phyloP scores from a whole-genome alignment of 495 filamentous ascomycete genomes.

The Schizothecium vesticola region DNA sequence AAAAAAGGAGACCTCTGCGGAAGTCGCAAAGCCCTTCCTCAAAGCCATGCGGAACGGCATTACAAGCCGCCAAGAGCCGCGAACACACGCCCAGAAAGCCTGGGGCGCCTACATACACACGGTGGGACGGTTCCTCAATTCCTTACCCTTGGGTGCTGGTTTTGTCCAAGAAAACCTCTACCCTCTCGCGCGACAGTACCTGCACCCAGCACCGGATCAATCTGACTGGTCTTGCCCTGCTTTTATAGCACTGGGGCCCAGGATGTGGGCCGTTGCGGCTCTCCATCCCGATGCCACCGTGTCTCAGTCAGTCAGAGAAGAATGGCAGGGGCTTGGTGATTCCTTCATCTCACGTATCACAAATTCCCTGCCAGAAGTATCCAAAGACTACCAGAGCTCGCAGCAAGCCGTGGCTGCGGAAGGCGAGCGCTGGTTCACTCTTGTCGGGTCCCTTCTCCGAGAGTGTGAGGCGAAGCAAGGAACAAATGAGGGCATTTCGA shows the following conservation, averaged over 20 bases:
- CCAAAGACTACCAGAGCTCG: constrained; percentile 64
- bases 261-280: constrained; percentile 25
- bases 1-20: constrained; percentile 41
- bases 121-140: constrained; percentile 42
- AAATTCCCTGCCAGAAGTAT: constrained; percentile 69
- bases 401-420: constrained; percentile 59
- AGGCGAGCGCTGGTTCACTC: constrained; percentile 56
- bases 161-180: constrained; percentile 43
- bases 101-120: constrained; percentile 69
- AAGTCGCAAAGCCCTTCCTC: constrained; percentile 51
- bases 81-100: constrained; percentile 56
- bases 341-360: constrained; percentile 57
- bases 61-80: constrained; percentile 64
- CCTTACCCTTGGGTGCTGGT: constrained; percentile 28
- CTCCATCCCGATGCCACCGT: constrained; percentile 22
- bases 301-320: constrained; percentile 10
- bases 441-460: constrained; percentile 44
- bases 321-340: constrained; percentile 52
- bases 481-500: neutral
- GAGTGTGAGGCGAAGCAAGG: neutral
- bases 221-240: constrained; percentile 30
- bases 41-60: constrained; percentile 64
- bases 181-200: constrained; percentile 35
- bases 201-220: constrained; percentile 33
- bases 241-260: constrained; percentile 26